phyloP scores from a whole-genome alignment of 306 rosid species.

The Pueraria montana region DNA sequence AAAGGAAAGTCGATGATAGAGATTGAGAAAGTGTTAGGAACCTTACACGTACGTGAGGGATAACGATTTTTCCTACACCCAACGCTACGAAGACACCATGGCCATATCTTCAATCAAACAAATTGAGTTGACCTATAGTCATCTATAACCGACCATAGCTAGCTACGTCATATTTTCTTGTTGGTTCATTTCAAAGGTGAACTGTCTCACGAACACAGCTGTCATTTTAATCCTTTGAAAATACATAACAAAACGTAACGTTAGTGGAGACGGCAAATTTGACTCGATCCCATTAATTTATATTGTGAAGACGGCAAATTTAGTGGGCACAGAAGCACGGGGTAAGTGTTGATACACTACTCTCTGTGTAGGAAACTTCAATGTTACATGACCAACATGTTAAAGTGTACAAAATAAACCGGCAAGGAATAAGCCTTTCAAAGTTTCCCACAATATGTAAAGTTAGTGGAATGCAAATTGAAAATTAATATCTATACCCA shows the following conservation, averaged over 20 bases:
- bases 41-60: neutral
- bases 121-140: neutral
- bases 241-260: no score
- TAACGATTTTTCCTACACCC: neutral
- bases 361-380: neutral
- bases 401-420: neutral
- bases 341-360: neutral
- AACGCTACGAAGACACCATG: neutral
- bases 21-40: neutral
- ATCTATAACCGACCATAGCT: neutral
- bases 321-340: neutral
- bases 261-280: no score
- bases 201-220: no score
- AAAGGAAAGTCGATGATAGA: no score
- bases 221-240: no score
- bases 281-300: no score
- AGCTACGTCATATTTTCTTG: no score
- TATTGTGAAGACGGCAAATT: neutral
- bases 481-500: no score
- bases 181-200: no score
- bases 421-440: neutral
- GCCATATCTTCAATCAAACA: neutral
- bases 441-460: neutral
- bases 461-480: neutral
- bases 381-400: neutral